These are phyloP conservation scores for Mycogone perniciosa DNA, from an alignment of 2,329 filamentous ascomycete genomes.

Conservation along the genomic window DNA sequence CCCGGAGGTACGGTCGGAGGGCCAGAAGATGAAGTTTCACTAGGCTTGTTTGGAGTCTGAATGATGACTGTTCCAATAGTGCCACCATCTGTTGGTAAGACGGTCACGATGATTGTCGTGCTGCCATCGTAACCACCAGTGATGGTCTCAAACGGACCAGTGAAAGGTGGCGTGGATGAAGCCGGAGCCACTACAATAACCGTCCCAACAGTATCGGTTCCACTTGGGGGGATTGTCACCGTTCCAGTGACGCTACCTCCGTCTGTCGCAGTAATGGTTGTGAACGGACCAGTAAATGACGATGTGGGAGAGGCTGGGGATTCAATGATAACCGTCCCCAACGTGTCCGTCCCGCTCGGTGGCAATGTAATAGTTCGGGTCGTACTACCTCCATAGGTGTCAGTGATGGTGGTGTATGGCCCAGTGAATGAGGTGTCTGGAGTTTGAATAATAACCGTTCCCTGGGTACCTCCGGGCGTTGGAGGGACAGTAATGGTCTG, in stretches of 20 bases:
- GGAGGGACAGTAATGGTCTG: neutral
- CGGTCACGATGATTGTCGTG: no score
- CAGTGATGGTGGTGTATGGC: conserved; percentile 15
- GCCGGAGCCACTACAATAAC: neutral
- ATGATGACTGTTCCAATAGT: no score
- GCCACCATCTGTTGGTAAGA: no score
- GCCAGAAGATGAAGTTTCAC: neutral
- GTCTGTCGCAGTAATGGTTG: neutral
- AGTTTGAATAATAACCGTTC: conserved; percentile 12
- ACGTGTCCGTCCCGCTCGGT: neutral
- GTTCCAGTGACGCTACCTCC: no score
- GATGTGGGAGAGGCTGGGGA: neutral
- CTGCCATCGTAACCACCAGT: no score
- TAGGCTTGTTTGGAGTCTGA: neutral
- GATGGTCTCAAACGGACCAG: no score
- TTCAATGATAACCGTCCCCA: neutral
- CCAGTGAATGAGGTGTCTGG: conserved; percentile 12
- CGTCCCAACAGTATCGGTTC: neutral
- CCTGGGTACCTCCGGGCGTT: neutral
- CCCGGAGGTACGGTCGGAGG: neutral
- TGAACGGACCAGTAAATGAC: neutral
- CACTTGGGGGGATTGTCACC: no score
- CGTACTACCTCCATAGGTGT: conserved; percentile 7
- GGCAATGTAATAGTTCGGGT: conserved; percentile 11
- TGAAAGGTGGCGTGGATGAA: neutral